Evolutionary conservation across 768 basidiomycete species (phyloP).

Genomic region (Coprinopsis sp.): DNA sequence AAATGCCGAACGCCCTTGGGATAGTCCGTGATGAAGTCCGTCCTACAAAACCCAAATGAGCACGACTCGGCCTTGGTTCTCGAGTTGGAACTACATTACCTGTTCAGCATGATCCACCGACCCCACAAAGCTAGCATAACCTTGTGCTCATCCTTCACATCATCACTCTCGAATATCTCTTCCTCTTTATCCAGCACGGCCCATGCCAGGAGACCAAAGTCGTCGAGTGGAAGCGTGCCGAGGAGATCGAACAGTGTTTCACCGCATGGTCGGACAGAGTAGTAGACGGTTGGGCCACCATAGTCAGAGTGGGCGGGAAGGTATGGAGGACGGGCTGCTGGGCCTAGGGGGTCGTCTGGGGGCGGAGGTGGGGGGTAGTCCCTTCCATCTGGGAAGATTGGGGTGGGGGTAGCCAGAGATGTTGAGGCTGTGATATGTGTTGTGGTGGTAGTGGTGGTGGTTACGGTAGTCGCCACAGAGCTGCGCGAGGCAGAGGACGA

Average conservation of each 20-base stretch:
- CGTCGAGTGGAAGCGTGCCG: conserved; percentile 51
- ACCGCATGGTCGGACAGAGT: conserved; percentile 66
- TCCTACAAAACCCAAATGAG: conserved; percentile 28
- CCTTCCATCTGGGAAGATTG: too few species aligned
- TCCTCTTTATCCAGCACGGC: conserved; percentile 67
- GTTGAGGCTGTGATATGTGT: conserved; percentile 9
- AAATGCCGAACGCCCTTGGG: conserved; percentile 49
- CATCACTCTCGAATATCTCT: conserved; percentile 68
- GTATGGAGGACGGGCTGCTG: conserved; percentile 48
- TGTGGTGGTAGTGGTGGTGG: conserved; percentile 7
- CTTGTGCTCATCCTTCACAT: conserved; percentile 71
- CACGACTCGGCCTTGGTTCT: too few species aligned
- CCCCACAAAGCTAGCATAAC: conserved; percentile 77
- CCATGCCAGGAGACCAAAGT: conserved; percentile 67
- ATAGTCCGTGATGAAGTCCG: conserved; percentile 52
- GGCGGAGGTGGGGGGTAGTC: conserved; percentile 41
- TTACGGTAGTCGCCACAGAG: conserved; percentile 2
- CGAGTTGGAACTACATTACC: conserved; percentile 35
- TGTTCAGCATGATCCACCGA: conserved; percentile 64
- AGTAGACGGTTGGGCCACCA: conserved; percentile 41
- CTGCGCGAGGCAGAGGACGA: too few species aligned
- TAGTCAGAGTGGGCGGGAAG: conserved; percentile 45
- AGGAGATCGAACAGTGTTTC: conserved; percentile 63
- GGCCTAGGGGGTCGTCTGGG: conserved; percentile 40
- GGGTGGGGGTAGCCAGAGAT: conserved; percentile 4